Conservation (phyloP, 2,329 filamentous ascomycete species). For the Sodiomyces alkalinus region DNA sequence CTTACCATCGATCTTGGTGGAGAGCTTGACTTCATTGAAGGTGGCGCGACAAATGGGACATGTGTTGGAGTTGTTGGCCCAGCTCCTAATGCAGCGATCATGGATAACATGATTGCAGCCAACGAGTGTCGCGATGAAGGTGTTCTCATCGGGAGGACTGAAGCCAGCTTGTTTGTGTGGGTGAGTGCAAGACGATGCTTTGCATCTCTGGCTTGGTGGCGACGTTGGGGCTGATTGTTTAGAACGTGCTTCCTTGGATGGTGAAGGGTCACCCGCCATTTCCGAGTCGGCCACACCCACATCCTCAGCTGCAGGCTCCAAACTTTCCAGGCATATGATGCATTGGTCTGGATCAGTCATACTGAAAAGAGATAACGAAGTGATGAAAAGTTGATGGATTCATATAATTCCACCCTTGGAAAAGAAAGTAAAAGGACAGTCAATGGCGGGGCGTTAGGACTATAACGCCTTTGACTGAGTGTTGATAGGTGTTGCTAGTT, state of each 20-base stretch:
- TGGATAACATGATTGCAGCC: constrained; percentile 88
- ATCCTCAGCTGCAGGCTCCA: constrained; percentile 28
- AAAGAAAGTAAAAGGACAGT: too few species aligned
- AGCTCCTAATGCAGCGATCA: constrained; percentile 81
- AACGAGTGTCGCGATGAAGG: constrained; percentile 42
- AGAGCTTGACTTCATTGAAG: constrained; percentile 83
- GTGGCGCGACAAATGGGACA: constrained; percentile 90
- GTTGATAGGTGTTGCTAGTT: too few species aligned
- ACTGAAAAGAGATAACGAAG: constrained; percentile 25
- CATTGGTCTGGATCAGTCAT: constrained; percentile 47
- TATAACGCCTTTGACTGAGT: too few species aligned
- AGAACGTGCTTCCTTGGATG: too few species aligned
- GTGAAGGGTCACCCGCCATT: too few species aligned
- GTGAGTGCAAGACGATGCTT: too few species aligned
- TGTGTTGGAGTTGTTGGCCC: constrained; percentile 93
- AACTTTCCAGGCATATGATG: constrained; percentile 53
- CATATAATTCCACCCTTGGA: too few species aligned
- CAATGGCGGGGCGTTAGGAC: too few species aligned
- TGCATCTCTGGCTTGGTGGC: constrained; percentile 1
- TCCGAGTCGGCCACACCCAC: too few species aligned
- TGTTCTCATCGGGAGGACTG: constrained; percentile 18
- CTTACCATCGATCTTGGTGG: constrained; percentile 66
- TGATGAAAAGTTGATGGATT: constrained; percentile 22
- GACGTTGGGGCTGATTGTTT: background rate
- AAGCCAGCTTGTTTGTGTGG: too few species aligned